Evolutionary conservation across 2,329 filamentous ascomycete genomes (phyloP).

Genomic region (Samsoniella hepiali): DNA sequence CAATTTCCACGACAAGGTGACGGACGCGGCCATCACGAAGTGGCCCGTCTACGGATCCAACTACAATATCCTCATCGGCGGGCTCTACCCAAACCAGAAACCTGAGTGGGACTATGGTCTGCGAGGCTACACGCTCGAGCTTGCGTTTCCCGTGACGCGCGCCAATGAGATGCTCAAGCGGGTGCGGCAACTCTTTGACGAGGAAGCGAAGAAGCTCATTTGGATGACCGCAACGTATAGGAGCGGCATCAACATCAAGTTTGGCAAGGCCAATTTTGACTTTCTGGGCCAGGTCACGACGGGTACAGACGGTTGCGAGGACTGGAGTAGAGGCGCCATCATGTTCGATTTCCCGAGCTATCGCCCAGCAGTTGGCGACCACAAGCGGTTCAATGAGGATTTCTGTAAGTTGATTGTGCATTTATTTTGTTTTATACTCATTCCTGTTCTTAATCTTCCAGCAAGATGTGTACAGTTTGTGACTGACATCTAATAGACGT

Average conservation of each 20-base stretch:
- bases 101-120: constrained; percentile 50
- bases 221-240: constrained; percentile 50
- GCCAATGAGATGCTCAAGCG: constrained; percentile 49
- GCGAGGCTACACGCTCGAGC: constrained; percentile 47
- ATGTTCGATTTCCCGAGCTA: constrained; percentile 54
- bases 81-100: constrained; percentile 45
- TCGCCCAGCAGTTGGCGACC: constrained; percentile 43
- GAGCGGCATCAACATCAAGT: constrained; percentile 52
- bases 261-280: constrained; percentile 47
- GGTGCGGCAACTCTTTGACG: constrained; percentile 47
- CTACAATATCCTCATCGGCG: constrained; percentile 52
- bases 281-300: constrained; percentile 48
- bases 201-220: constrained; percentile 39
- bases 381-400: constrained; percentile 46
- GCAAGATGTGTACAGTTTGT: constrained; percentile 36
- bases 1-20: constrained; percentile 51
- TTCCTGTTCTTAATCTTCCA: neutral
- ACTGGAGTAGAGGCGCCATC: constrained; percentile 48
- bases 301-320: constrained; percentile 44
- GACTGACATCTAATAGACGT: neutral
- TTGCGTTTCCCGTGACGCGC: constrained; percentile 48
- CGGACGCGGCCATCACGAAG: constrained; percentile 37
- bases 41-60: constrained; percentile 54
- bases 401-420: constrained; percentile 37
- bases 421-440: too few relatives aligned